Percentiles rank a stretch among this genome's conserved stretches.
These are phyloP conservation scores for Bassia scoparia DNA, from an alignment of 148 eudicot genomes.

Conservation along the genomic window DNA sequence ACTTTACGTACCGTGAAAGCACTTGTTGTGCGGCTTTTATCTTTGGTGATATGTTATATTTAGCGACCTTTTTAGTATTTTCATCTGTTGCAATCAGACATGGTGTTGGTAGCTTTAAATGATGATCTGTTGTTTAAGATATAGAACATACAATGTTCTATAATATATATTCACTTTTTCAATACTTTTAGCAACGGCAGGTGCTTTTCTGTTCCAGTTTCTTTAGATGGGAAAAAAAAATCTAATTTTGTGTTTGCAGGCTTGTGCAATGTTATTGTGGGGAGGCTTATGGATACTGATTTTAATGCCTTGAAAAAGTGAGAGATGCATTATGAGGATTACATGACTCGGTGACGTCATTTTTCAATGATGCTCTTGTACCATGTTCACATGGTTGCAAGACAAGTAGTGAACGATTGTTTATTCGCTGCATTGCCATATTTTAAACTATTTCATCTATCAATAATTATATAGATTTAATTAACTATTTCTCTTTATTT, in stretches of 20 bases:
- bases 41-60: too few relatives aligned
- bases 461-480: background rate
- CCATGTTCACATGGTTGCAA: conserved; percentile 1
- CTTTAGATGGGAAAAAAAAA: background rate
- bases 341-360: conserved; percentile 50
- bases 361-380: background rate
- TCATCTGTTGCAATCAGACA: too few relatives aligned
- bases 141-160: background rate
- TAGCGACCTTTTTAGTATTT: too few relatives aligned
- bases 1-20: background rate
- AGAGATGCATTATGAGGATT: conserved; percentile 85
- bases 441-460: too few relatives aligned
- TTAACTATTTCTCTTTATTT: too few relatives aligned
- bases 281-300: conserved; percentile 71
- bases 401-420: background rate
- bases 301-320: conserved; percentile 64
- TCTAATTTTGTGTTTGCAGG: conserved; percentile 40
- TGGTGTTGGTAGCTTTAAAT: too few relatives aligned
- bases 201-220: conserved; percentile 3
- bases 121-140: background rate
- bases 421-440: background rate
- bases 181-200: background rate
- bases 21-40: background rate
- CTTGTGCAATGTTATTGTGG: conserved; percentile 88
- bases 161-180: background rate